These are phyloP conservation scores for Arthrinium phaeospermum DNA, from an alignment of 2,329 filamentous ascomycete genomes.

Conservation along the genomic window DNA sequence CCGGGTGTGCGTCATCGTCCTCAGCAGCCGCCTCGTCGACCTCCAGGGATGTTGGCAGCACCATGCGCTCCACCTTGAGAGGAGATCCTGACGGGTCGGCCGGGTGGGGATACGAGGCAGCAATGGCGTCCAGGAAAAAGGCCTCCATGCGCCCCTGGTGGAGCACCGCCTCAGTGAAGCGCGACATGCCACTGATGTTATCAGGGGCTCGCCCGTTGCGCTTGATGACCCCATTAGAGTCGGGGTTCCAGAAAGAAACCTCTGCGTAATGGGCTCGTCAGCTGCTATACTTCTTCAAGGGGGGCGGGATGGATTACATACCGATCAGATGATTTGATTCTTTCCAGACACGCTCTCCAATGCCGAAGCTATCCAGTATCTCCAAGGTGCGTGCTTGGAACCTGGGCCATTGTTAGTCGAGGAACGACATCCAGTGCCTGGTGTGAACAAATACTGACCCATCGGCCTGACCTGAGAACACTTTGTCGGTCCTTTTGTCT, in stretches of 20 bases:
- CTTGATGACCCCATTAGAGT: slow-evolving; percentile 59
- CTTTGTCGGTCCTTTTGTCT: slow-evolving; percentile 49
- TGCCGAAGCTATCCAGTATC: slow-evolving; percentile 75
- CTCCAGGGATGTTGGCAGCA: slow-evolving; percentile 57
- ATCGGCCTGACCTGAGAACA: slow-evolving; percentile 52
- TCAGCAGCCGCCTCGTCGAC: slow-evolving; percentile 54
- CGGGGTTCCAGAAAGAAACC: slow-evolving; percentile 64
- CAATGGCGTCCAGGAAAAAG: slow-evolving; percentile 61
- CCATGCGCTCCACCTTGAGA: slow-evolving; percentile 60
- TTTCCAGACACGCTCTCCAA: slow-evolving; percentile 67
- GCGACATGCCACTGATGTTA: slow-evolving; percentile 57
- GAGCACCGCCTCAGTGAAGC: slow-evolving; percentile 64
- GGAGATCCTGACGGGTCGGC: slow-evolving; percentile 15
- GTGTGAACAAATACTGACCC: slow-evolving; percentile 36
- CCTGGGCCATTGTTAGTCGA: slow-evolving; percentile 22
- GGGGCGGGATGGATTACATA: slow-evolving; percentile 39
- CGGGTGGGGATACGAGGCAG: slow-evolving; percentile 35
- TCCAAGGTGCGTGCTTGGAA: slow-evolving; percentile 71
- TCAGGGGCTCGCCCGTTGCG: slow-evolving; percentile 50
- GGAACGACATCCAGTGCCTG: neutral
- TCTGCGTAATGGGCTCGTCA: slow-evolving; percentile 19
- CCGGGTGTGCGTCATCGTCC: slow-evolving; percentile 58
- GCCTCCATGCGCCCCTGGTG: slow-evolving; percentile 68
- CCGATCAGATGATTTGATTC: slow-evolving; percentile 72
- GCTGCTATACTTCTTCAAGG: neutral